phyloP scores from a whole-genome alignment of 2,329 filamentous ascomycete species.

The Capronia epimyces region DNA sequence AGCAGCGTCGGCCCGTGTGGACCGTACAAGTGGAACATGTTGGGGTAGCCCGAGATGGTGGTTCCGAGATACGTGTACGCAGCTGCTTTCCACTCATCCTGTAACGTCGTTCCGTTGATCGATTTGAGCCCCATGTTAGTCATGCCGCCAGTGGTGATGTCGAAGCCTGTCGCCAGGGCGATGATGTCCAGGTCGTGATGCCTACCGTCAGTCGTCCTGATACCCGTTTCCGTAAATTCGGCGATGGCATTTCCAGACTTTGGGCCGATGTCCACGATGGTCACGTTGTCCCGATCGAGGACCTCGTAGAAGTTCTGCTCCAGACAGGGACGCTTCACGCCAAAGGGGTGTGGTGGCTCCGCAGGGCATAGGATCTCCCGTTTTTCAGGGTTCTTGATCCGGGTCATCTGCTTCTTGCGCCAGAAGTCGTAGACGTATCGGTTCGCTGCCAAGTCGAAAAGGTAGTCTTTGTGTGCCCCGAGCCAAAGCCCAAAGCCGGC shows the following conservation, averaged over 20 bases:
- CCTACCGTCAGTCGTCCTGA: slow-evolving; percentile 39
- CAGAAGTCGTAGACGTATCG: slow-evolving; percentile 52
- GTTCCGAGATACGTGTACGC: slow-evolving; percentile 40
- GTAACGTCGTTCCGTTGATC: slow-evolving; percentile 35
- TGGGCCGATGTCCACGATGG: slow-evolving; percentile 42
- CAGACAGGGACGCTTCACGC: slow-evolving; percentile 47
- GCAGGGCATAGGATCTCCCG: slow-evolving; percentile 50
- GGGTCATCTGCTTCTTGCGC: slow-evolving; percentile 47
- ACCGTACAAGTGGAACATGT: slow-evolving; percentile 51
- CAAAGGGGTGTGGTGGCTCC: slow-evolving; percentile 52
- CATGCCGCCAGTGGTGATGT: slow-evolving; percentile 41
- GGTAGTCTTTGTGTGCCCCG: slow-evolving; percentile 46
- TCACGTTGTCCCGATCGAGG: slow-evolving; percentile 44
- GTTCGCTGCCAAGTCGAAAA: slow-evolving; percentile 45
- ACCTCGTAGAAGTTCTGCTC: slow-evolving; percentile 50
- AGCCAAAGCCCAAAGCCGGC: slow-evolving; percentile 55
- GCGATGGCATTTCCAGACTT: slow-evolving; percentile 39
- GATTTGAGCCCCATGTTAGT: slow-evolving; percentile 39
- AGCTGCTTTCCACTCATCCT: slow-evolving; percentile 47
- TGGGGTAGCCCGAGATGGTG: slow-evolving; percentile 40
- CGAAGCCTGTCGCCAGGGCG: slow-evolving; percentile 42
- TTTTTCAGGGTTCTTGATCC: slow-evolving; percentile 48
- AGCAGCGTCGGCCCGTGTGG: slow-evolving; percentile 53
- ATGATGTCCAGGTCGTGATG: slow-evolving; percentile 40
- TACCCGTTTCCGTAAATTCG: slow-evolving; percentile 38